Evolutionary conservation across 2,329 filamentous ascomycete species (phyloP).

Genomic region (Sphaerulina populicola): DNA sequence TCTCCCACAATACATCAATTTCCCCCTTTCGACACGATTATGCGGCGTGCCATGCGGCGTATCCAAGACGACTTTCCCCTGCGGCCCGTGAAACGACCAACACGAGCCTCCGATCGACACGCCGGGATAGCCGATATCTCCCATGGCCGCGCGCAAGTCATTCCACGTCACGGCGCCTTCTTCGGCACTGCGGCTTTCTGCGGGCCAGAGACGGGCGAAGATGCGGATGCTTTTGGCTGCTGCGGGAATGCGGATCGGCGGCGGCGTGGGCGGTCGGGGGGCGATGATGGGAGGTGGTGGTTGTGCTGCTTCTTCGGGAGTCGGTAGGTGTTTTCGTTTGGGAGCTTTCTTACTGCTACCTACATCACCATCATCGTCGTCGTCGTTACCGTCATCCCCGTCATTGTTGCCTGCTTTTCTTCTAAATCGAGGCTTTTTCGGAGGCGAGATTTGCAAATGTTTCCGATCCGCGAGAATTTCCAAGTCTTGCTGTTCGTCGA

Average conservation of each 20-base stretch:
- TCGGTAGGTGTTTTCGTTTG: background rate
- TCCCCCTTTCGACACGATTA: background rate
- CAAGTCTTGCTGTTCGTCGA: background rate
- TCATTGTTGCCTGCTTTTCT: background rate
- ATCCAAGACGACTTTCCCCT: background rate
- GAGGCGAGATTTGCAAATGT: background rate
- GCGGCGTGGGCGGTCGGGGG: no score
- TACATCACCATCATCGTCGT: no score
- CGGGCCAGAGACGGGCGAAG: background rate
- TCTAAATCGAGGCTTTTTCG: background rate
- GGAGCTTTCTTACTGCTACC: background rate
- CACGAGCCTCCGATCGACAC: background rate
- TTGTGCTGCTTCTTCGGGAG: no score
- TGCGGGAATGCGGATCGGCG: no score
- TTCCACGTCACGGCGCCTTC: background rate
- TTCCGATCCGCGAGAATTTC: background rate
- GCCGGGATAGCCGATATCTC: background rate
- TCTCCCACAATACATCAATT: background rate
- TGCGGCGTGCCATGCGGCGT: background rate
- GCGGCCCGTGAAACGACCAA: background rate
- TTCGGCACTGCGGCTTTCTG: background rate
- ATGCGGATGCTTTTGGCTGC: no score
- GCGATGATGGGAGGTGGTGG: no score
- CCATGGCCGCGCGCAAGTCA: background rate
- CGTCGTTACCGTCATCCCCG: no score